Evolutionary conservation across 2,329 filamentous ascomycete species (phyloP).

Genomic region (Gremmenia infestans): DNA sequence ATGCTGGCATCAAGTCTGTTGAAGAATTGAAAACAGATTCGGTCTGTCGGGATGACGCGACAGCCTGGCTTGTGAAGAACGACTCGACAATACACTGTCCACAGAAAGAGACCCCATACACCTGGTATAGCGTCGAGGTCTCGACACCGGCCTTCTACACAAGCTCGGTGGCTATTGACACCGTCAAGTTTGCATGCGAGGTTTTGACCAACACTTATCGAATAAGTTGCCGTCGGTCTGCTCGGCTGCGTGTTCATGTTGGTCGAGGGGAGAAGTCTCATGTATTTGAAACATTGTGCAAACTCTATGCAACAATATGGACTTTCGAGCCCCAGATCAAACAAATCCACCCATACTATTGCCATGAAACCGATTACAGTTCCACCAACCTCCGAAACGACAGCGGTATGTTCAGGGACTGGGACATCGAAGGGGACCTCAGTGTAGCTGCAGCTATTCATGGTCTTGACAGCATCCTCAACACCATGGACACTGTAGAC

Average conservation of each 20-base stretch:
- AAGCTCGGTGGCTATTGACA: not conserved
- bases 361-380: not conserved
- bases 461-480: not conserved
- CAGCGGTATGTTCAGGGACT: not conserved
- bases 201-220: conserved; percentile 5
- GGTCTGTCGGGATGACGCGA: not conserved
- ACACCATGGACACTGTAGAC: not conserved
- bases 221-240: conserved; percentile 18
- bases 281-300: conserved; percentile 21
- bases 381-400: not conserved
- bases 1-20: not conserved
- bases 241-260: conserved; percentile 30
- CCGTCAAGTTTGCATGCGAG: not conserved
- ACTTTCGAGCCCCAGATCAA: conserved; percentile 28
- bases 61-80: not conserved
- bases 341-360: conserved; percentile 17
- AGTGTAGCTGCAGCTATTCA: not conserved
- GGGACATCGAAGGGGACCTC: too few species aligned
- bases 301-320: conserved; percentile 24
- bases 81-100: not conserved
- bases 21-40: not conserved
- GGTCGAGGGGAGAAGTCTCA: conserved; percentile 25
- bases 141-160: not conserved
- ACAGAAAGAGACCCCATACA: not conserved
- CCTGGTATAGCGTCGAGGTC: not conserved